phyloP scores from a whole-genome alignment of 2,329 filamentous ascomycete genomes.

The Chalara sp. region DNA sequence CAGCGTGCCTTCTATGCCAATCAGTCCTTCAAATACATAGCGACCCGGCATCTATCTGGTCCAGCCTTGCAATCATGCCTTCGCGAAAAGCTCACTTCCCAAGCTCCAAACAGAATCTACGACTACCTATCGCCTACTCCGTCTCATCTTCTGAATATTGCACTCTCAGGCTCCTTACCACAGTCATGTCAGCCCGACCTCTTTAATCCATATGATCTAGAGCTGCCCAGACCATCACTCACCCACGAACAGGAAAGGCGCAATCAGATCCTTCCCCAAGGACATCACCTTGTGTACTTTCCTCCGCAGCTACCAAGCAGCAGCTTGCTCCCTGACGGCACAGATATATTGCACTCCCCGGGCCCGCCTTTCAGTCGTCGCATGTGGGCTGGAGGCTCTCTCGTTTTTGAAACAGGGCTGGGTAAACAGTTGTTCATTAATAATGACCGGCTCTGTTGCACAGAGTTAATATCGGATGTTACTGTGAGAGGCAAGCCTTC shows the following conservation, averaged over 20 bases:
- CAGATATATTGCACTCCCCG: slow-evolving; percentile 72
- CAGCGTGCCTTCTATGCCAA: neutral
- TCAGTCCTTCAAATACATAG: neutral
- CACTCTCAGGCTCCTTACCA: slow-evolving; percentile 51
- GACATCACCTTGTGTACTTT: slow-evolving; percentile 85
- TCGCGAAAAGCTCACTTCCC: slow-evolving; percentile 15
- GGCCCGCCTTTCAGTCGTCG: slow-evolving; percentile 65
- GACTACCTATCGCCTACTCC: slow-evolving; percentile 55
- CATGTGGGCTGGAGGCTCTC: slow-evolving; percentile 81
- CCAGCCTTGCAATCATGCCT: slow-evolving; percentile 12
- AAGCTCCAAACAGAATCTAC: slow-evolving; percentile 16
- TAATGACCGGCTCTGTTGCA: slow-evolving; percentile 33
- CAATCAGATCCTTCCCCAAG: slow-evolving; percentile 39
- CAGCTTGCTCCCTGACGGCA: slow-evolving; percentile 71
- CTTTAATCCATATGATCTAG: slow-evolving; percentile 13
- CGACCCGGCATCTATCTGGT: slow-evolving; percentile 2
- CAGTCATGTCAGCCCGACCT: slow-evolving; percentile 20
- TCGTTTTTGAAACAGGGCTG: slow-evolving; percentile 42
- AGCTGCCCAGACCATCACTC: neutral
- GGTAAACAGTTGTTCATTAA: slow-evolving; percentile 22
- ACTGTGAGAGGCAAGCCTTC: slow-evolving; percentile 17
- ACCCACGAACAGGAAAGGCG: neutral
- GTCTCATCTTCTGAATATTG: slow-evolving; percentile 58
- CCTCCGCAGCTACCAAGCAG: slow-evolving; percentile 59
- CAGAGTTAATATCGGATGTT: slow-evolving; percentile 41